A percentile compares a stretch with the other conserved stretches of the same genome.
Evolutionary conservation across 345 rosid genomes (phyloP).

Genomic region (Pistacia atlantica): DNA sequence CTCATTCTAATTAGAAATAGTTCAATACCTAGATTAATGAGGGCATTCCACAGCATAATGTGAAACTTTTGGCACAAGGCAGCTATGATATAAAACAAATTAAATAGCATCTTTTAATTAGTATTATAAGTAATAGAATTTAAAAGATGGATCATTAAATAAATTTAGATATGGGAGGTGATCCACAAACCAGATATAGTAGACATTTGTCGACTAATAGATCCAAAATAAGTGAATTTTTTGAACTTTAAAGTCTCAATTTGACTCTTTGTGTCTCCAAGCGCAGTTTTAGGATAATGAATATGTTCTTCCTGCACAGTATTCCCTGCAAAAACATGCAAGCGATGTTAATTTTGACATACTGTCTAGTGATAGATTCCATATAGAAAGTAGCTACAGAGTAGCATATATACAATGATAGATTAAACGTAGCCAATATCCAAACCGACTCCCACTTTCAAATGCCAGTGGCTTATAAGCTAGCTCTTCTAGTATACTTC

Average conservation of each 20-base stretch:
- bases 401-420: background rate
- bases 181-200: background rate
- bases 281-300: background rate
- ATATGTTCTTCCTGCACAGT: background rate
- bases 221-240: background rate
- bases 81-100: background rate
- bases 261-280: background rate
- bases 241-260: background rate
- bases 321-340: background rate
- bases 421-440: conserved; percentile 6
- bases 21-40: background rate
- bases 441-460: conserved; percentile 9
- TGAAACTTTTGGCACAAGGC: background rate
- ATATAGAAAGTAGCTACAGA: background rate
- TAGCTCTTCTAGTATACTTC: background rate
- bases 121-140: background rate
- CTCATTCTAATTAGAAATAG: background rate
- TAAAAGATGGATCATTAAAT: background rate
- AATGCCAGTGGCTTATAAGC: conserved; percentile 3
- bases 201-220: background rate
- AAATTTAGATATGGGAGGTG: too few relatives aligned
- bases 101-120: background rate
- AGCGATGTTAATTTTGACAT: too few relatives aligned
- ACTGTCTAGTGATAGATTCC: too few relatives aligned
- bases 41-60: background rate